phyloP scores from a whole-genome alignment of 2,329 filamentous ascomycete genomes.

The Xylariaceae sp. region DNA sequence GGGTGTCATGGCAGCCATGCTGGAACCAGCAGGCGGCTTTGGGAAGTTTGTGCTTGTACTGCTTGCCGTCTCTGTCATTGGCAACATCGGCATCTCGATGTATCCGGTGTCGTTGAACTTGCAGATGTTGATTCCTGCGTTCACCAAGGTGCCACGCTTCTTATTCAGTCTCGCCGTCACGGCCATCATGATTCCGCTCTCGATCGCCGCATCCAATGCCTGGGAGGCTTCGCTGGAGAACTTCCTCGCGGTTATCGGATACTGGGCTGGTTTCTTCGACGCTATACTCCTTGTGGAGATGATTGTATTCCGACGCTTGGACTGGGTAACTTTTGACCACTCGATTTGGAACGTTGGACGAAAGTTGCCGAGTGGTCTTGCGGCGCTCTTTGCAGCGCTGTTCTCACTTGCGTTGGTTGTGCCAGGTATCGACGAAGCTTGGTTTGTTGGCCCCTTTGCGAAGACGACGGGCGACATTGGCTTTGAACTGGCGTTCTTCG shows the following conservation, averaged over 20 bases:
- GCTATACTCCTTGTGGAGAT: slow-evolving; percentile 42
- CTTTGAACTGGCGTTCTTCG: slow-evolving; percentile 41
- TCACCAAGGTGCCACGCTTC: slow-evolving; percentile 38
- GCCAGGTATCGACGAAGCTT: slow-evolving; percentile 40
- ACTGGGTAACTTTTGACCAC: slow-evolving; percentile 43
- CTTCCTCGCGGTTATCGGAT: slow-evolving; percentile 42
- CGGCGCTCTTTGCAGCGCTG: slow-evolving; percentile 43
- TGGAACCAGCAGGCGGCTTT: slow-evolving; percentile 27
- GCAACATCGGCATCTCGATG: slow-evolving; percentile 36
- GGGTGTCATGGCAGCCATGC: slow-evolving; percentile 23
- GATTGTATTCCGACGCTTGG: slow-evolving; percentile 43
- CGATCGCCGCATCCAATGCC: slow-evolving; percentile 36
- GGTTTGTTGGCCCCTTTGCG: slow-evolving; percentile 42
- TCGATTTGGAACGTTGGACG: slow-evolving; percentile 44
- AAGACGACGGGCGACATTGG: slow-evolving; percentile 41
- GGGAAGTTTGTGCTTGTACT: slow-evolving; percentile 37
- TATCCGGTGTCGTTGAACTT: slow-evolving; percentile 38
- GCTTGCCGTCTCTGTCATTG: slow-evolving; percentile 36
- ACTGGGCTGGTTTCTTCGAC: slow-evolving; percentile 42
- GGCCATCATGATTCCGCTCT: slow-evolving; percentile 38
- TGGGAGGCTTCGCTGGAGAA: slow-evolving; percentile 42
- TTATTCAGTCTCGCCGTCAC: slow-evolving; percentile 38
- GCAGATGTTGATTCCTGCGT: slow-evolving; percentile 38
- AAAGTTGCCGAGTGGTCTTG: slow-evolving; percentile 42
- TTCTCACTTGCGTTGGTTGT: slow-evolving; percentile 44